A percentile compares a stretch with the other conserved stretches of the same genome.
phyloP scores from a whole-genome alignment of 306 rosid genomes.

The Acacia acuminata region DNA sequence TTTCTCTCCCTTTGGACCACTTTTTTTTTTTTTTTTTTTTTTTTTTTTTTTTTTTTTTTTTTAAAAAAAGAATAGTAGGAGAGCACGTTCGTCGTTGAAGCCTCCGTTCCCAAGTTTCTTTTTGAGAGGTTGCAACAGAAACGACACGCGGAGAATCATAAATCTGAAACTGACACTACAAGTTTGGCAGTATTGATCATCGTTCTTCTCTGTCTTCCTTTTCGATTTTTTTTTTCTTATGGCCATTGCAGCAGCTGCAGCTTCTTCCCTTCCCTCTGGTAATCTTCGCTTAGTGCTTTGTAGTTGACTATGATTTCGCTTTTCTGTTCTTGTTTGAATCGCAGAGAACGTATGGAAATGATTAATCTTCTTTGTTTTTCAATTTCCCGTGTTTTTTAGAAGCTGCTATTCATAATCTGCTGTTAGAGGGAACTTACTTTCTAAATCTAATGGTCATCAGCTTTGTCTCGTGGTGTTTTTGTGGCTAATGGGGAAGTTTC shows the following conservation, averaged over 20 bases:
- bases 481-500: constrained; percentile 3
- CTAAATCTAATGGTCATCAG: neutral
- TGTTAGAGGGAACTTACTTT: neutral
- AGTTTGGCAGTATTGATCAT: neutral
- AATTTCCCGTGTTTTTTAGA: constrained; percentile 21
- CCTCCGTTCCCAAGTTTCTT: neutral
- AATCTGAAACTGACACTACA: constrained; percentile 7
- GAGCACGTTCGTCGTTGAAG: neutral
- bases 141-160: constrained; percentile 12
- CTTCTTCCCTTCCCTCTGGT: constrained; percentile 52
- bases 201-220: neutral
- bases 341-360: neutral
- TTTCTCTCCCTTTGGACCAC: neutral
- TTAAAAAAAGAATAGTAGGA: neutral
- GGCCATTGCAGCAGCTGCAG: constrained; percentile 39
- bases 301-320: neutral
- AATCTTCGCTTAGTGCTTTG: neutral
- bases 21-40: neutral
- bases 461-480: neutral
- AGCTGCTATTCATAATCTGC: constrained; percentile 21
- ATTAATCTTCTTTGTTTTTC: constrained; percentile 26
- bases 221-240: constrained; percentile 23
- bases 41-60: neutral
- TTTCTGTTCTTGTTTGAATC: neutral
- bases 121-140: neutral